Evolutionary conservation across 371 early-diverging fungal species (phyloP), one percentile per base, ranked within the genome.

Genomic region (Mortierella sp.): DNA sequence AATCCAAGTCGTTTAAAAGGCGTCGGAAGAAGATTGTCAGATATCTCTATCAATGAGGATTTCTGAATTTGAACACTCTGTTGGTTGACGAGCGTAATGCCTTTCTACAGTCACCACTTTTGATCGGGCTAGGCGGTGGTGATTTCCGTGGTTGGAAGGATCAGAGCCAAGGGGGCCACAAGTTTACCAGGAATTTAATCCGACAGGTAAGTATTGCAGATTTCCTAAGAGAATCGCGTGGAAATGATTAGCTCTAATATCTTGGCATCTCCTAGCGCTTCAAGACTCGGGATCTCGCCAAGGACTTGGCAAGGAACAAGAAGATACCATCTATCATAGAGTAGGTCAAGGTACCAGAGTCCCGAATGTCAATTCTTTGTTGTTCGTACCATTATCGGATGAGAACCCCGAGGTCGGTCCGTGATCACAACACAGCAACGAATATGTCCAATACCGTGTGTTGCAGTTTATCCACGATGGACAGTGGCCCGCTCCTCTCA

Each of bases 261-360:
- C n/a, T 64, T 64, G 37, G 46, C 56, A 26, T 62, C 56, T 56
- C 44, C 45, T 25, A 25, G 44, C 45, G 55, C 55, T 56, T 21
- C 64, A 56, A 64, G 64, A 64, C 57, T 57, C 21, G 52, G 9
- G 9, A 66, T 59, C 66, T 66, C 37, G 60, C 37, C 29, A 66
- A 66, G 53, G 66, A 59, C 66, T 37, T 66, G 66, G 66, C 58
- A 58, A 58, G 59, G 66, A 59, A 43, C 52, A 59, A 66, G 66
- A 58, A 56, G 58, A 30, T 7, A 29, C 66, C 66, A 59, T 50
- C 23, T 30, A 44, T 59, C 30, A 66, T 66, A 52, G 66, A 66
- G 50, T 59, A 59, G 59, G 66, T 66, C 66, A 66, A 66, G 66
- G 52, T 66, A 50, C 53, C 66, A 37, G 68, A 68, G 37, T 68